These are phyloP conservation scores for Microcera coccophila DNA, from an alignment of 2,329 filamentous ascomycete species.

Conservation along the genomic window DNA sequence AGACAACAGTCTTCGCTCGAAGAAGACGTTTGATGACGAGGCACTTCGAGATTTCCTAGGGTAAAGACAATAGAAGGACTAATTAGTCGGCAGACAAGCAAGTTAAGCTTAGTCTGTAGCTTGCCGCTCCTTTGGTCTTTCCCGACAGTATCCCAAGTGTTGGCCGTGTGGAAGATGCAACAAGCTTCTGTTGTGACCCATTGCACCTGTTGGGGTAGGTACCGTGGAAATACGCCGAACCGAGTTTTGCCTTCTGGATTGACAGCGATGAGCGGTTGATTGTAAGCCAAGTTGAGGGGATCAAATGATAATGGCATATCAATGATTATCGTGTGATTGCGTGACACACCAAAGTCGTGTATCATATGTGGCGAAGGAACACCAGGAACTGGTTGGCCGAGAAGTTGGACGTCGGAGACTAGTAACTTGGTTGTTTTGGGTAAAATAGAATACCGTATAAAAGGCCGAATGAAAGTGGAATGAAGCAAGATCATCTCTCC, in stretches of 20 bases:
- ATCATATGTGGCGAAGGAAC: conserved; percentile 66
- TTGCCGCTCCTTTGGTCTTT: background rate
- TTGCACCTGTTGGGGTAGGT: conserved; percentile 50
- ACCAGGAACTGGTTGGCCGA: conserved; percentile 49
- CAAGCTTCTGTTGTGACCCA: conserved; percentile 68
- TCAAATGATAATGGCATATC: conserved; percentile 65
- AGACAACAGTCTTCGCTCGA: conserved; percentile 56
- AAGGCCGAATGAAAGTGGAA: conserved; percentile 61
- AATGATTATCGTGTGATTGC: conserved; percentile 60
- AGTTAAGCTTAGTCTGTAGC: conserved; percentile 44
- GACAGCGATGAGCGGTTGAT: conserved; percentile 32
- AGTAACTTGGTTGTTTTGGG: background rate
- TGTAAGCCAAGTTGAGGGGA: conserved; percentile 59
- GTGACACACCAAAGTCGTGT: conserved; percentile 71
- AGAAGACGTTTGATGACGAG: conserved; percentile 49
- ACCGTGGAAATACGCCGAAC: conserved; percentile 65
- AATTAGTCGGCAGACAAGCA: conserved; percentile 64
- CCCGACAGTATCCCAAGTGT: conserved; percentile 55
- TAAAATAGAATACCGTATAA: conserved; percentile 60
- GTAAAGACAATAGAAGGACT: conserved; percentile 62
- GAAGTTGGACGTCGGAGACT: no score
- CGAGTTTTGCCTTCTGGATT: no score
- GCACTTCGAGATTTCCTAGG: conserved; percentile 60
- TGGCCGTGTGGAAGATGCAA: conserved; percentile 69
- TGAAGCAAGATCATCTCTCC: conserved; percentile 67